Conservation (phyloP, 2,329 filamentous ascomycete species). For the Colletotrichum magnum region DNA sequence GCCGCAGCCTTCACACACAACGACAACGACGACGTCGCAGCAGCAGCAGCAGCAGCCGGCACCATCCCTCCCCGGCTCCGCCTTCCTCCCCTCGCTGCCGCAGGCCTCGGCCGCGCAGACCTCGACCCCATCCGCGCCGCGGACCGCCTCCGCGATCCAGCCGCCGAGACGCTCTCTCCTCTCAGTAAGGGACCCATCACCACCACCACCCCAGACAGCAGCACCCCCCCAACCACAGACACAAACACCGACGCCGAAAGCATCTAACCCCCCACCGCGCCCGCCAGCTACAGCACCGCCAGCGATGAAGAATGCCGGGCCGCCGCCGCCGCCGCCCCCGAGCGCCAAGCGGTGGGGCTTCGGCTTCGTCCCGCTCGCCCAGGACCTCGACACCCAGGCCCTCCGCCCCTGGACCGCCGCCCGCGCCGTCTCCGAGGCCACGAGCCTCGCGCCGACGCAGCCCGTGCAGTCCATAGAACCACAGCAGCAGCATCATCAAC, state of each 20-base stretch:
- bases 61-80: neutral
- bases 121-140: conserved; percentile 7
- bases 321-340: neutral
- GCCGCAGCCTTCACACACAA: neutral
- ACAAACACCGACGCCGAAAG: conserved; percentile 8
- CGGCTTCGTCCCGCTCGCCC: conserved; percentile 27
- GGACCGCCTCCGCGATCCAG: neutral
- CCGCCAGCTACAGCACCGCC: conserved; percentile 8
- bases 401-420: conserved; percentile 12
- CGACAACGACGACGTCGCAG: neutral
- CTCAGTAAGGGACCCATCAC: conserved; percentile 10
- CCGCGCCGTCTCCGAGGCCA: neutral
- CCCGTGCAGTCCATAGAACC: conserved; percentile 10
- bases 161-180: conserved; percentile 17
- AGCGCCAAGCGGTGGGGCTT: no score
- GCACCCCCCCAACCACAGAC: neutral
- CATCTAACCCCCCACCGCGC: conserved; percentile 1
- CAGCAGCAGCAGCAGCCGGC: neutral
- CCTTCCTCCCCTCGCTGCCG: conserved; percentile 15
- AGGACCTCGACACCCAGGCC: neutral
- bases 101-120: conserved; percentile 14
- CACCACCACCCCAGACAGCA: neutral
- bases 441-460: neutral
- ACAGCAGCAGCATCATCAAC: neutral
- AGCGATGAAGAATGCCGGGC: neutral